Percentiles rank a stretch among this genome's conserved stretches.
Evolutionary conservation across 495 filamentous ascomycete species (phyloP).

Genomic region (Lasiosphaeris hirsuta): DNA sequence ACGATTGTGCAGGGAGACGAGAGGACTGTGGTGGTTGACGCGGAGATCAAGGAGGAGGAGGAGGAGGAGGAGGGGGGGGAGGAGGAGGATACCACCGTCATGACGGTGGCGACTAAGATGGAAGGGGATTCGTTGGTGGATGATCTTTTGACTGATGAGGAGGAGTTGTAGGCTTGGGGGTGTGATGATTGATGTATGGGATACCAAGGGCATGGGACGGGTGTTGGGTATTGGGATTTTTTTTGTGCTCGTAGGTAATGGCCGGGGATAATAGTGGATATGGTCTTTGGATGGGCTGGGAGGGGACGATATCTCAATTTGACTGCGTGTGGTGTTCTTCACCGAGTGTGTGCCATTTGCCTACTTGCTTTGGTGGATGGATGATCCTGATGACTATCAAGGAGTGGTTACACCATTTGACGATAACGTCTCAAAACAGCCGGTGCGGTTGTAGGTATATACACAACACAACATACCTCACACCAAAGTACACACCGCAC

Average conservation of each 20-base stretch:
- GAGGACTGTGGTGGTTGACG: constrained; percentile 13
- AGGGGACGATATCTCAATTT: too few relatives aligned
- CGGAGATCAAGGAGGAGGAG: background rate
- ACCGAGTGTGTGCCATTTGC: too few relatives aligned
- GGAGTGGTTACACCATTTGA: too few relatives aligned
- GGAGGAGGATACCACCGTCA: constrained; percentile 9
- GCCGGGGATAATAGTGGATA: too few relatives aligned
- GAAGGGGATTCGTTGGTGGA: constrained; percentile 34
- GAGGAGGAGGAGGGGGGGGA: background rate
- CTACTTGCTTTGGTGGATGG: too few relatives aligned
- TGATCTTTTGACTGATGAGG: constrained; percentile 47
- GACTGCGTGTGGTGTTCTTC: too few relatives aligned
- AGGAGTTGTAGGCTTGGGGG: constrained; percentile 13
- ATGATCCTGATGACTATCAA: too few relatives aligned
- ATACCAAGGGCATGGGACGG: constrained; percentile 1
- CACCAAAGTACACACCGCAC: too few relatives aligned
- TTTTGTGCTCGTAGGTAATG: background rate
- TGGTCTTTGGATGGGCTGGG: too few relatives aligned
- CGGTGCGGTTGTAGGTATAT: too few relatives aligned
- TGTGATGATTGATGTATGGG: background rate
- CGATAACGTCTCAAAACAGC: too few relatives aligned
- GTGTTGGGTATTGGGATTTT: background rate
- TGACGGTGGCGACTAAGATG: constrained; percentile 3
- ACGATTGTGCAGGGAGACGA: constrained; percentile 15
- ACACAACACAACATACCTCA: too few relatives aligned